Evolutionary conservation across 805 yeast genomes (phyloP).

Genomic region (Candida peoriensis): DNA sequence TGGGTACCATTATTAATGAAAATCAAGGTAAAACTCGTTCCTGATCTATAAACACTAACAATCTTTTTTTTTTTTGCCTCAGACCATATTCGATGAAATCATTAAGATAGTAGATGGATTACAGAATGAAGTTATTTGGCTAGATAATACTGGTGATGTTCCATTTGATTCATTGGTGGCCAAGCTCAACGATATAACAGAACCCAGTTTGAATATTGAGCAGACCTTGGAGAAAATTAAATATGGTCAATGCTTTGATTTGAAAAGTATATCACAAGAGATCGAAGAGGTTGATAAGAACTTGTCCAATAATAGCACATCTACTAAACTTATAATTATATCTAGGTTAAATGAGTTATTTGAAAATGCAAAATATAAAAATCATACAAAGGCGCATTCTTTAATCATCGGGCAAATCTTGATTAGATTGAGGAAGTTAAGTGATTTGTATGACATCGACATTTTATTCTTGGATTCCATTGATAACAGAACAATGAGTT

Average conservation of each 20-base stretch:
- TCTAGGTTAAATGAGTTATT: constrained; percentile 2
- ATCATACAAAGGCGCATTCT: background rate
- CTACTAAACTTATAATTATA: background rate
- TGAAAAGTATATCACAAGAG: background rate
- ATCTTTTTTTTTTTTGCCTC: background rate
- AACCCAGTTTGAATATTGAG: background rate
- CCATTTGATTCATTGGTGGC: background rate
- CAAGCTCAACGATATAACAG: background rate
- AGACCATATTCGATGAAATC: constrained; percentile 3
- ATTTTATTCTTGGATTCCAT: background rate
- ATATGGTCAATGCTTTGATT: constrained; percentile 3
- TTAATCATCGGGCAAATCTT: background rate
- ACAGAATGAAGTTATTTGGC: constrained; percentile 1
- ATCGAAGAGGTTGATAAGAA: background rate
- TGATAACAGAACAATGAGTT: background rate
- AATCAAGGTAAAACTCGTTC: too few relatives aligned
- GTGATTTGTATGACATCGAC: background rate
- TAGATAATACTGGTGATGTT: constrained; percentile 2
- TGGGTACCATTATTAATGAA: too few relatives aligned
- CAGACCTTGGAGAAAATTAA: background rate
- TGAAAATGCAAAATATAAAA: background rate
- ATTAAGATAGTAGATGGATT: background rate
- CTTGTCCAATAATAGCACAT: background rate
- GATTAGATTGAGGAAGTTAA: background rate
- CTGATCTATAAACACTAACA: background rate